A percentile compares a stretch with the other conserved stretches of the same genome.
These are phyloP conservation scores for Geranium rotundifolium DNA, from an alignment of 345 rosid species.

Conservation along the genomic window DNA sequence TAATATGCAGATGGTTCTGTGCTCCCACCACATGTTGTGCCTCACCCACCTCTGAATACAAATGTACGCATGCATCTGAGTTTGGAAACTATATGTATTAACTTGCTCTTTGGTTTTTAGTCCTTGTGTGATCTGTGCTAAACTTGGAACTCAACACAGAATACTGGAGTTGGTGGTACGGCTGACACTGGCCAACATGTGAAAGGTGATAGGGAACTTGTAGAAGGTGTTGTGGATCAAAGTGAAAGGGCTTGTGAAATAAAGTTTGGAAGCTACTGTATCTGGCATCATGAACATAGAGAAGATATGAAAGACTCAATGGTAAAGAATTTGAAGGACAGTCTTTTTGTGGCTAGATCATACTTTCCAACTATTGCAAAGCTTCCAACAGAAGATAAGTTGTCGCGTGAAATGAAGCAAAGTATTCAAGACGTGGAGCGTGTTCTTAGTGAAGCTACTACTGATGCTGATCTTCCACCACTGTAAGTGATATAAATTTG, in stretches of 20 bases:
- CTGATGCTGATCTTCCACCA: slow-evolving; percentile 72
- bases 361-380: slow-evolving; percentile 93
- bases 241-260: slow-evolving; percentile 50
- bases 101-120: background rate
- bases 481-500: slow-evolving; percentile 42
- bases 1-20: slow-evolving; percentile 22
- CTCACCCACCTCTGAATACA: slow-evolving; percentile 12
- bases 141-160: slow-evolving; percentile 28
- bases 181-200: background rate
- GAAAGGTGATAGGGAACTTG: slow-evolving; percentile 7
- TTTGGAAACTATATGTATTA: background rate
- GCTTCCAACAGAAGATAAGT: slow-evolving; percentile 56
- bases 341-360: slow-evolving; percentile 86
- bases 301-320: slow-evolving; percentile 68
- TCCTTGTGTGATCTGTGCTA: slow-evolving; percentile 2
- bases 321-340: slow-evolving; percentile 85
- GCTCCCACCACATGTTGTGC: slow-evolving; percentile 15
- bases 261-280: slow-evolving; percentile 88
- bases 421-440: slow-evolving; percentile 92
- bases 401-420: slow-evolving; percentile 71
- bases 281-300: slow-evolving; percentile 76
- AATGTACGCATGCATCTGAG: slow-evolving; percentile 27
- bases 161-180: slow-evolving; percentile 13
- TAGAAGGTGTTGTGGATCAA: slow-evolving; percentile 25
- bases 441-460: slow-evolving; percentile 72